Conservation (phyloP, 2,329 filamentous ascomycete genomes). For the Claviceps pazoutovae region DNA sequence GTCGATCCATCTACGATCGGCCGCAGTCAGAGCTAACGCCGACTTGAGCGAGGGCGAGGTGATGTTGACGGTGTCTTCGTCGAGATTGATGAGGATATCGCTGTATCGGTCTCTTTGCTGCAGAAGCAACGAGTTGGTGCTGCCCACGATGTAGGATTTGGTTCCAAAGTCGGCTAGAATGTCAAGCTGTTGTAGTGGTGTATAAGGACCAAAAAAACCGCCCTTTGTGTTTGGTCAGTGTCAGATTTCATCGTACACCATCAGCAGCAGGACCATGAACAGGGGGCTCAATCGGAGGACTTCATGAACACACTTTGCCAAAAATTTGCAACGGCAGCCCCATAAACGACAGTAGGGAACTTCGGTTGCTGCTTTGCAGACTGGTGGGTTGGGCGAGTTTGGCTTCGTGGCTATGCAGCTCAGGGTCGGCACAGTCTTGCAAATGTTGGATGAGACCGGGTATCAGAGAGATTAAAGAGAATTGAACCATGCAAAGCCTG, state of each 20-base stretch:
- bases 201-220: slow-evolving; percentile 91
- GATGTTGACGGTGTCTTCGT: slow-evolving; percentile 75
- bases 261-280: not conserved
- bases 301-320: slow-evolving; percentile 49
- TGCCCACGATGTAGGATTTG: slow-evolving; percentile 94
- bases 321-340: slow-evolving; percentile 90
- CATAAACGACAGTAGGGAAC: slow-evolving; percentile 84
- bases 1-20: slow-evolving; percentile 93
- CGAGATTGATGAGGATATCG: slow-evolving; percentile 90
- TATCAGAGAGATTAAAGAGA: slow-evolving; percentile 88
- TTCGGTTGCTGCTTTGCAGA: slow-evolving; percentile 79
- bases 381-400: slow-evolving; percentile 65
- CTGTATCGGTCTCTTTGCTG: slow-evolving; percentile 94
- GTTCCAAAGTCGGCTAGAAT: slow-evolving; percentile 85
- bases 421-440: slow-evolving; percentile 92
- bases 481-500: slow-evolving; percentile 94
- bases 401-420: slow-evolving; percentile 70
- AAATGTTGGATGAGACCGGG: slow-evolving; percentile 81
- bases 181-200: slow-evolving; percentile 88
- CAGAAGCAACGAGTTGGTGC: slow-evolving; percentile 84
- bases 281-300: not conserved
- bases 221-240: slow-evolving; percentile 38
- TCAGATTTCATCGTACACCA: not conserved
- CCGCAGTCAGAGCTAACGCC: slow-evolving; percentile 65
- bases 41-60: slow-evolving; percentile 63